Evolutionary conservation across 2,329 filamentous ascomycete species (phyloP).

Genomic region (Samsoniella hepiali): DNA sequence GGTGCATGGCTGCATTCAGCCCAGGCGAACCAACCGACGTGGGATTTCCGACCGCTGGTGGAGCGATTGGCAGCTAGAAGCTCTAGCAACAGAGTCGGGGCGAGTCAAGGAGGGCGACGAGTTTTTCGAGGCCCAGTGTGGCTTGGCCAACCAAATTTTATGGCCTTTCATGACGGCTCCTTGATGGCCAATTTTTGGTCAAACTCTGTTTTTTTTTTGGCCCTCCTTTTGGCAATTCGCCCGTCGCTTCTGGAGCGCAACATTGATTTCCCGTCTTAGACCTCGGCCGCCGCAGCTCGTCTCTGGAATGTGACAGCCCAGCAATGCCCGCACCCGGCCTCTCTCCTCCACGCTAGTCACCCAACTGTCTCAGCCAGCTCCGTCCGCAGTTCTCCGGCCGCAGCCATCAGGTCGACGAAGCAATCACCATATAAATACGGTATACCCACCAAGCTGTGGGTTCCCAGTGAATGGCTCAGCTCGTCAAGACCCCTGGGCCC

Average conservation of each 20-base stretch:
- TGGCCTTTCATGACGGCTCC: neutral
- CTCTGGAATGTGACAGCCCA: neutral
- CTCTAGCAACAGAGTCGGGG: neutral
- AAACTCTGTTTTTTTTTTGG: no score
- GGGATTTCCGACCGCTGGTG: neutral
- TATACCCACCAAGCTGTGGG: constrained; percentile 1
- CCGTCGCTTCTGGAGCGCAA: neutral
- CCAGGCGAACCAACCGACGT: neutral
- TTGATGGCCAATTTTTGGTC: neutral
- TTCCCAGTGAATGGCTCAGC: neutral
- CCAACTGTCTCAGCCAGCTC: neutral
- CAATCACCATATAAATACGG: neutral
- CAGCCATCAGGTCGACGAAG: neutral
- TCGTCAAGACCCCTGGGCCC: constrained; percentile 1
- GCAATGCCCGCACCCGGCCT: neutral
- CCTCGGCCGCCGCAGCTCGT: neutral
- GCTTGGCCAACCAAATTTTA: neutral
- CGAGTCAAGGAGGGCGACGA: neutral
- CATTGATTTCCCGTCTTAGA: no score
- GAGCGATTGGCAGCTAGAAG: neutral
- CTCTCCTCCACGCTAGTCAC: neutral
- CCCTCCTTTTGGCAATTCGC: neutral
- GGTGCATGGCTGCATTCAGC: neutral
- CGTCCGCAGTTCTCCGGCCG: no score
- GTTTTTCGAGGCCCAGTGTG: neutral